phyloP scores from a whole-genome alignment of 1,139 yeast species.

The Kodamaea arcana region DNA sequence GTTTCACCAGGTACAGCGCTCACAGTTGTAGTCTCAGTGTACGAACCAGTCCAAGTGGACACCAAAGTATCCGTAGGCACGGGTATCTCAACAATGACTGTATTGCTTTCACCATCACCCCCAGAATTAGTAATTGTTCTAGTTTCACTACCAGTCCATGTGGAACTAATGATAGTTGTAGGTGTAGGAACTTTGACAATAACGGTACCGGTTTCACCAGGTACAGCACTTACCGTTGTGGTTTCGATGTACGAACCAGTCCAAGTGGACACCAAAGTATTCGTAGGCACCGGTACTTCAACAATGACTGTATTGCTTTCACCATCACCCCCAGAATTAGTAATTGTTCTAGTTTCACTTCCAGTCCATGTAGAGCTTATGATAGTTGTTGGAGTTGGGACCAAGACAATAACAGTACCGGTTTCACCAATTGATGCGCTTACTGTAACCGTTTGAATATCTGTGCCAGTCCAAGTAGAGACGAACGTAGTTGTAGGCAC shows the following conservation, averaged over 20 bases:
- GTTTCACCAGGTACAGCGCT: not conserved
- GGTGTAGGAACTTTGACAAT: not conserved
- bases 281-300: not conserved
- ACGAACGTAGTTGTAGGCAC: not conserved
- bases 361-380: not conserved
- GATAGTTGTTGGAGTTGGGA: not conserved
- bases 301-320: not conserved
- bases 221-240: not conserved
- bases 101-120: not conserved
- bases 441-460: not conserved
- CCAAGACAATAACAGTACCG: not conserved
- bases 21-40: not conserved
- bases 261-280: not conserved
- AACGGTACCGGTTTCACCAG: not conserved
- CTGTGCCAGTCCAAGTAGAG: not conserved
- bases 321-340: not conserved
- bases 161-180: not conserved
- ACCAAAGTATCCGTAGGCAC: not conserved
- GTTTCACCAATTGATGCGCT: not conserved
- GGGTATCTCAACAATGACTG: not conserved
- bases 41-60: not conserved
- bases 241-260: not conserved
- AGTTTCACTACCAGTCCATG: not conserved
- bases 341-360: not conserved
- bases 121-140: not conserved